These are phyloP conservation scores for Paraurostyla sp. DNA, from an alignment of 73 alveolate species.

Conservation along the genomic window DNA sequence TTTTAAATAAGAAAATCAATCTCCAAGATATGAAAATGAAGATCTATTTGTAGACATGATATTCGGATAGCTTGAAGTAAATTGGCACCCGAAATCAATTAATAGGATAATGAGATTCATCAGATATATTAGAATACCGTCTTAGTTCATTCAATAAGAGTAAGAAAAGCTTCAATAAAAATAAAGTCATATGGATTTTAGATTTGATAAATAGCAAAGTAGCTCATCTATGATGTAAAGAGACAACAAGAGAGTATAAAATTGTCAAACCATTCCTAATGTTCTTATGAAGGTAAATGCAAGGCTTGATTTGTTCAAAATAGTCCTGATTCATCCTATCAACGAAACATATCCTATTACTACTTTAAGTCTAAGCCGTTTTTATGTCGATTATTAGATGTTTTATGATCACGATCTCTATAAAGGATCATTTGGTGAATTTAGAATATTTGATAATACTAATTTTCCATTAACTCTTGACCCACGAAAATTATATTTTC, in stretches of 20 bases:
- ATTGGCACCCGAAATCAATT: slow-evolving; percentile 67
- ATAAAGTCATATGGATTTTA: too few relatives aligned
- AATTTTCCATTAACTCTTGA: slow-evolving; percentile 68
- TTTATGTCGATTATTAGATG: slow-evolving; percentile 46
- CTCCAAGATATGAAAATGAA: slow-evolving; percentile 51
- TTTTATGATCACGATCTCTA: slow-evolving; percentile 62
- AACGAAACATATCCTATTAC: slow-evolving; percentile 61
- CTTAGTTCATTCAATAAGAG: slow-evolving; percentile 20
- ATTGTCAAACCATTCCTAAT: slow-evolving; percentile 40
- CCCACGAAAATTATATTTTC: slow-evolving; percentile 49
- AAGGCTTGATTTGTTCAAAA: slow-evolving; percentile 9
- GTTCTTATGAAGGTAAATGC: slow-evolving; percentile 49
- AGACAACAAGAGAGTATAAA: neutral
- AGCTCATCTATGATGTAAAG: too few relatives aligned
- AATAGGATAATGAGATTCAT: slow-evolving; percentile 59
- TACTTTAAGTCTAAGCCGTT: slow-evolving; percentile 39
- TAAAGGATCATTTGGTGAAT: slow-evolving; percentile 48
- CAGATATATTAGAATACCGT: neutral
- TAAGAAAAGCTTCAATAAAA: neutral
- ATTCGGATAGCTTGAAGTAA: slow-evolving; percentile 56
- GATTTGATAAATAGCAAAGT: neutral
- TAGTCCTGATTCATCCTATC: slow-evolving; percentile 46
- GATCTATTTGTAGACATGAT: slow-evolving; percentile 28
- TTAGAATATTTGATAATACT: slow-evolving; percentile 60
- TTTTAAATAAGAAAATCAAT: slow-evolving; percentile 1